Percentiles rank a stretch among this genome's conserved stretches.
Conservation (phyloP, 2,329 filamentous ascomycete species). For the Arachnomyces sp. region DNA sequence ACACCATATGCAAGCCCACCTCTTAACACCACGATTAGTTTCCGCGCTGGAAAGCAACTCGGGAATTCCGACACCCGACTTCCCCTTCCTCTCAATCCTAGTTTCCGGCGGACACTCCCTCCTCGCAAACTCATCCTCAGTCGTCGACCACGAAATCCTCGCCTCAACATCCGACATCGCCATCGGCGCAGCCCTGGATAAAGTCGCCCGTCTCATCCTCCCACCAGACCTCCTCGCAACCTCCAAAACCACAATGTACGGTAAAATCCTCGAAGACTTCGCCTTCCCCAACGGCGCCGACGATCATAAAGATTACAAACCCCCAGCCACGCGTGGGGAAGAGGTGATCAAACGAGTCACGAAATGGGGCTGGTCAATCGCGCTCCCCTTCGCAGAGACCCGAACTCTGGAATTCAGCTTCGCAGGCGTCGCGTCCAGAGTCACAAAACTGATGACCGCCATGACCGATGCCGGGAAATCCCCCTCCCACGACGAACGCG, state of each 20-base stretch:
- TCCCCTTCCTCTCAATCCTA: slow-evolving; percentile 81
- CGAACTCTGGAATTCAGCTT: slow-evolving; percentile 63
- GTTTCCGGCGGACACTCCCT: slow-evolving; percentile 90
- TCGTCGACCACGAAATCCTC: slow-evolving; percentile 65
- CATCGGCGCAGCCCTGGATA: slow-evolving; percentile 86
- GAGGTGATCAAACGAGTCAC: slow-evolving; percentile 47
- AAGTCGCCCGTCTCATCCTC: slow-evolving; percentile 69
- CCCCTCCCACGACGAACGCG: slow-evolving; percentile 54
- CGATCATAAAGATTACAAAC: slow-evolving; percentile 45
- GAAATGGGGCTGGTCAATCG: slow-evolving; percentile 60
- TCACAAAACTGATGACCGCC: slow-evolving; percentile 50
- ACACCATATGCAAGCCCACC: slow-evolving; percentile 97
- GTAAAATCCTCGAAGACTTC: slow-evolving; percentile 68
- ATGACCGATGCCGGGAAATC: slow-evolving; percentile 20
- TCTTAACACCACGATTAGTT: slow-evolving; percentile 75
- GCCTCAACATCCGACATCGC: slow-evolving; percentile 71
- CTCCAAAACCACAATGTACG: slow-evolving; percentile 67
- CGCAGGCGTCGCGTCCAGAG: slow-evolving; percentile 59
- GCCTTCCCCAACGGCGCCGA: slow-evolving; percentile 53
- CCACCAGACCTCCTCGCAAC: slow-evolving; percentile 51
- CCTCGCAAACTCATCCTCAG: slow-evolving; percentile 63
- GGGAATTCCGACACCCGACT: slow-evolving; percentile 50
- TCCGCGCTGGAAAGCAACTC: slow-evolving; percentile 47
- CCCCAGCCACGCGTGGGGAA: slow-evolving; percentile 51
- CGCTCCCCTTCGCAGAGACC: slow-evolving; percentile 58